Conservation (phyloP, 1,284 basidiomycete species). For the Veloboletus limbatus region DNA sequence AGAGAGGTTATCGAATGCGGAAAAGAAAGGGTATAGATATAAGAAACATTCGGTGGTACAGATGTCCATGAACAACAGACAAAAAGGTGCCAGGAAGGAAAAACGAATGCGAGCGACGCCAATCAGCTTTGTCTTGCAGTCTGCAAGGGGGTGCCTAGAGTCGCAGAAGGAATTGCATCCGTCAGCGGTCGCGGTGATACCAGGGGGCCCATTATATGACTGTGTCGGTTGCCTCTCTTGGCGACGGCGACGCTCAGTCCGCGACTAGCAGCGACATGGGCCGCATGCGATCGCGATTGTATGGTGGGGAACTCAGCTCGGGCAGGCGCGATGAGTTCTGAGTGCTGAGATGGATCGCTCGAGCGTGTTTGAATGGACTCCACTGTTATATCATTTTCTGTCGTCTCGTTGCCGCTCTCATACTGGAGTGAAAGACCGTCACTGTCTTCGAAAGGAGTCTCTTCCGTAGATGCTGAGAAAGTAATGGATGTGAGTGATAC, state of each 20-base stretch:
- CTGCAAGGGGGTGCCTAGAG: slow-evolving; percentile 19
- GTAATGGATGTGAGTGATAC: slow-evolving; percentile 10
- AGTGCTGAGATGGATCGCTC: slow-evolving; percentile 34
- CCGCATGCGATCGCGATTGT: slow-evolving; percentile 46
- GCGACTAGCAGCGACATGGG: slow-evolving; percentile 60
- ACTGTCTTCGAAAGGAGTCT: slow-evolving; percentile 62
- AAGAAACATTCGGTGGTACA: slow-evolving; percentile 14
- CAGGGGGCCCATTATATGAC: slow-evolving; percentile 61
- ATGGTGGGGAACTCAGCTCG: slow-evolving; percentile 15
- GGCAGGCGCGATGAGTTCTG: slow-evolving; percentile 19
- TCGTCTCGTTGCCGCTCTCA: slow-evolving; percentile 68
- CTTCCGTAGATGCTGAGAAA: slow-evolving; percentile 49
- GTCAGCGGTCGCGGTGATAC: slow-evolving; percentile 51
- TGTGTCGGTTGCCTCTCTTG: slow-evolving; percentile 58
- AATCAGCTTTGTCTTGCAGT: slow-evolving; percentile 30
- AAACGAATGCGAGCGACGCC: not conserved
- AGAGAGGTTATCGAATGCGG: slow-evolving; percentile 4
- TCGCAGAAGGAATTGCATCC: slow-evolving; percentile 18
- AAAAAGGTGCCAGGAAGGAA: not conserved
- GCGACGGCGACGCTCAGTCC: slow-evolving; percentile 62
- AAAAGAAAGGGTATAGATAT: slow-evolving; percentile 30
- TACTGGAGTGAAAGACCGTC: slow-evolving; percentile 65
- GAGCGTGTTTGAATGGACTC: slow-evolving; percentile 50
- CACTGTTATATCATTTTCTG: slow-evolving; percentile 54
- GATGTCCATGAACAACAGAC: slow-evolving; percentile 12